Evolutionary conservation across 768 basidiomycete species (phyloP).

Genomic region (Butyriboletus loyo): DNA sequence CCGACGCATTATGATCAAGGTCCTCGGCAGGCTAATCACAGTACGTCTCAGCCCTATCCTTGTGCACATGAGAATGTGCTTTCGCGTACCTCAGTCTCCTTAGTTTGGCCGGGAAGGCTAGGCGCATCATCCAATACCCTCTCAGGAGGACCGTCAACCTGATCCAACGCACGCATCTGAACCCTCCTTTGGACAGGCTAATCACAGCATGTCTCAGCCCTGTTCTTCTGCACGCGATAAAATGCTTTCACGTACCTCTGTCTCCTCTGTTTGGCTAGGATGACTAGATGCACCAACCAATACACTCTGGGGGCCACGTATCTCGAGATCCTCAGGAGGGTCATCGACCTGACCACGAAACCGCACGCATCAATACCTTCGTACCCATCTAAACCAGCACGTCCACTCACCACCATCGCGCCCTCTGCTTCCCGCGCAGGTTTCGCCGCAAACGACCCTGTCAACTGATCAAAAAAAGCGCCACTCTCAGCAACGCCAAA

Average conservation of each 20-base stretch:
- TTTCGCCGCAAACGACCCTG: neutral
- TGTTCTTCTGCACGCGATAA: neutral
- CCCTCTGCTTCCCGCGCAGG: neutral
- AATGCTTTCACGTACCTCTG: neutral
- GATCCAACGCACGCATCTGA: neutral
- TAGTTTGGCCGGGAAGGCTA: neutral
- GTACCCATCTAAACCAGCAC: neutral
- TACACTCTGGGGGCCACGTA: too few species aligned
- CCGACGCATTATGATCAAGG: neutral
- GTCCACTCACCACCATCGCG: conserved; percentile 7
- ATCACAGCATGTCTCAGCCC: neutral
- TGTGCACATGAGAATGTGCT: neutral
- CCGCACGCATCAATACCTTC: neutral
- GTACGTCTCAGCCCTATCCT: neutral
- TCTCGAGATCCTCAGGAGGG: neutral
- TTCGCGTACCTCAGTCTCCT: neutral
- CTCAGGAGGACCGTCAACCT: neutral
- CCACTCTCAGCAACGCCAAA: conserved; percentile 1
- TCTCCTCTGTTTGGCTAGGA: neutral
- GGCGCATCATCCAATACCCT: neutral
- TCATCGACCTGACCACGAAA: neutral
- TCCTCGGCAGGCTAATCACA: neutral
- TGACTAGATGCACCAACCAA: neutral
- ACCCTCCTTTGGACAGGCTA: neutral
- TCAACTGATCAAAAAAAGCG: neutral